Evolutionary conservation across 805 yeast species (phyloP), one percentile per base, ranked within the genome.

Genomic region (Candida anglica): DNA sequence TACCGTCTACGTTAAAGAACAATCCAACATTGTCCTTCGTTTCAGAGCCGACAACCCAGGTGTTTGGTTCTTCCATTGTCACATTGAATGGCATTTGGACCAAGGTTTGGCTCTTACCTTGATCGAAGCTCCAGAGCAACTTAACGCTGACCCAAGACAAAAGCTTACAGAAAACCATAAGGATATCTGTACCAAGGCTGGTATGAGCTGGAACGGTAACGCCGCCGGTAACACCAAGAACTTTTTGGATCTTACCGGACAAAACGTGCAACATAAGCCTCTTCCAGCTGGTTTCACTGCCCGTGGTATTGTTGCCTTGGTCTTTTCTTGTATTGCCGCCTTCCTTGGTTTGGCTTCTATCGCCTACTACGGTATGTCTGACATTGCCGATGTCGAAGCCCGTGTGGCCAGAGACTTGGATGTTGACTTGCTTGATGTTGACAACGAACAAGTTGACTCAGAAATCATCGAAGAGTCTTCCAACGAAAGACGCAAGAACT

Each of bases 31-130:
- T 32, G 88, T 81, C 13, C 51, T 79, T 20, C 67, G 96, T 44
- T 86, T 86, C 57, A 72, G 65, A 47, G 87, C 96, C 9, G 77
- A 83, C 49, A 88, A 89, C 50, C 96, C 96, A 3, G 97, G 97
- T 37, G 80, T 87, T 17, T 89, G 96, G 96, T 76, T 83, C 41
- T 84, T 88, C 79, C 97, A 88, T 56, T 88, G 97, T 60, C 95
- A 86, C 52, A 75, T 84, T 36, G 91, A 84, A 50, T 84, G 88
- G 82, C 94, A 84, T 60, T 72, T 84, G 55, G 81, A 78, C 46
- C 93, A 84, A 62, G 94, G 94, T 19, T 67, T 84, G 35, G 89
- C 89, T 6, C 66, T 82, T 33, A 75, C 77, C 2, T 72, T 84
- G 23, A 66, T 84, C 27, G 94, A 84, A 56, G 85, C 83, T 19